Percentiles rank a stretch among this genome's conserved stretches.
Evolutionary conservation across 1,284 basidiomycete genomes (phyloP).

Genomic region (Pulveroboletus ridleyi): DNA sequence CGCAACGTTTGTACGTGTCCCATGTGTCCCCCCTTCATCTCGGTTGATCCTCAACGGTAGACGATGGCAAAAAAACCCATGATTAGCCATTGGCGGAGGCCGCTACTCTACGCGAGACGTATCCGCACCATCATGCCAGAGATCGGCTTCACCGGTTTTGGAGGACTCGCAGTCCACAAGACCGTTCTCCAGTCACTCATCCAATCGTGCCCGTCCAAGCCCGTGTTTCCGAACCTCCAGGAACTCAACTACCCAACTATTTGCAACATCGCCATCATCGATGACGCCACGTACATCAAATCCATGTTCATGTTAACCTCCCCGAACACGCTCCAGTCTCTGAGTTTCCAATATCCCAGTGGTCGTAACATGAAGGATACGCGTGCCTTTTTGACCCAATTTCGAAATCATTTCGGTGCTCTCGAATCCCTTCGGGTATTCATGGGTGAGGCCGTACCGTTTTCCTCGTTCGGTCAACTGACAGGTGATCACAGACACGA

Average conservation of each 20-base stretch:
- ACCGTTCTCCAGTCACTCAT: constrained; percentile 29
- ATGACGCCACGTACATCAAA: constrained; percentile 23
- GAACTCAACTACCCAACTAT: constrained; percentile 28
- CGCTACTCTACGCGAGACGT: constrained; percentile 28
- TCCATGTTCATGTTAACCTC: constrained; percentile 27
- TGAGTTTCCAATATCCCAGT: constrained; percentile 29
- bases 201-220: constrained; percentile 30
- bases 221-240: constrained; percentile 31
- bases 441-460: constrained; percentile 22
- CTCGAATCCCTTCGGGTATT: constrained; percentile 28
- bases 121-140: constrained; percentile 30
- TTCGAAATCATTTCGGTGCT: constrained; percentile 22
- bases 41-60: constrained; percentile 7
- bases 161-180: constrained; percentile 29
- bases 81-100: constrained; percentile 25
- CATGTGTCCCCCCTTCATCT: background rate
- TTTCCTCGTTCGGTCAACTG: background rate
- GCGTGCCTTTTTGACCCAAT: constrained; percentile 23
- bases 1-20: constrained; percentile 26
- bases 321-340: constrained; percentile 14
- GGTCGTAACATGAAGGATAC: constrained; percentile 28
- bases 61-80: constrained; percentile 24
- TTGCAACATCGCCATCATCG: constrained; percentile 29
- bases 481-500: constrained; percentile 18
- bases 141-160: constrained; percentile 14